Evolutionary conservation across 2,329 filamentous ascomycete species (phyloP), one percentile per base, ranked within the genome.

Genomic region (Akanthomyces lecanii): DNA sequence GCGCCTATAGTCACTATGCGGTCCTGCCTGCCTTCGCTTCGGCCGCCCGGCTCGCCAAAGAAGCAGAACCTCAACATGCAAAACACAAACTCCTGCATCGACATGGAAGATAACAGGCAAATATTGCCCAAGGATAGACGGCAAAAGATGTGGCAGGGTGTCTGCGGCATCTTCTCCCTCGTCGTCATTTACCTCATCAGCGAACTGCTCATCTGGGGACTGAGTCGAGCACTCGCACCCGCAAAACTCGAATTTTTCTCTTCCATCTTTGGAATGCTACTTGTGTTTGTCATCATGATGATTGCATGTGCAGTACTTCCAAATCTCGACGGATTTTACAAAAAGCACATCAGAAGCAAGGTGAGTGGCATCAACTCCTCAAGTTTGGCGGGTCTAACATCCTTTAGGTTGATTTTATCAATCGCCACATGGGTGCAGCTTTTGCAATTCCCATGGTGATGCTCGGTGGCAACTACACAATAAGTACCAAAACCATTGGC

Each of bases 391-490:
- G 5, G 23, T 45, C 54, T 53, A 69, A 63, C 44, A 1, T 55
- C 21, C 4, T 5, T 2, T 56, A 83, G 80, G 74, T 81, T 25
- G 76, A 83, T 54, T 75, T 83, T 11, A 74, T 83, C 60, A 84
- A 84, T 65, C 70, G 75, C 3, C 79, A 84, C 67, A 77, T 84
- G 66, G 81, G 81, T 0, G 68, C 82, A 6, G 81, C 79, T 3
- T 84, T 84, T 66, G 77, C 79, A 0, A 75, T 83, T 2, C 81
- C 82, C 0, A 75, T 84, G 2, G 71, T 82, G 1, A 78, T 79
- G 73, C 75, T 83, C 16, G 75, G 77, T 45, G 67, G 72, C n/a
- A 67, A 69, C 2, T 65, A 75, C 7, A 66, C 74, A 12, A 65
- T 78, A 8, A 69, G 71, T 21, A 67, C 70, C 21, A 65, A 62